Conservation (phyloP, 2,329 filamentous ascomycete species). For the Coleophoma eucalyptorum region DNA sequence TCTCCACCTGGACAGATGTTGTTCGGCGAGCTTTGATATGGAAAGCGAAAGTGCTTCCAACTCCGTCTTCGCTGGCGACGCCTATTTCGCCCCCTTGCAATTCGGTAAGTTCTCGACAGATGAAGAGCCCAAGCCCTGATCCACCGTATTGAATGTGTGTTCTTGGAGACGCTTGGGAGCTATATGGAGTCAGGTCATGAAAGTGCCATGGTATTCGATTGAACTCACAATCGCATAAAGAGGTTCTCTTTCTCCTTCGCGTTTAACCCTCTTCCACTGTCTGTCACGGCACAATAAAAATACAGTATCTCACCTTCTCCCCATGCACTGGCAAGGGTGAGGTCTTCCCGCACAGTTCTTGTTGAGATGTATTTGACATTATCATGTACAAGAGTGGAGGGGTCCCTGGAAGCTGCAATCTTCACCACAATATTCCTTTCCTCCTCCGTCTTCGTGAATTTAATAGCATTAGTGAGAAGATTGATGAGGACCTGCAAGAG, state of each 20-base stretch:
- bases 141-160: conserved; percentile 53
- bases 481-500: conserved; percentile 75
- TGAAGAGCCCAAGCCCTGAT: conserved; percentile 60
- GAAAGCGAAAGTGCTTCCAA: conserved; percentile 60
- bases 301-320: conserved; percentile 20
- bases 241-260: conserved; percentile 47
- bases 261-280: conserved; percentile 61
- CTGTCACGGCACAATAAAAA: conserved; percentile 51
- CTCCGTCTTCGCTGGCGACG: conserved; percentile 52
- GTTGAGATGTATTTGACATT: not conserved
- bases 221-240: conserved; percentile 52
- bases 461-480: conserved; percentile 63
- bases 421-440: conserved; percentile 49
- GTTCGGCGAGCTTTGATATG: conserved; percentile 46
- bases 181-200: conserved; percentile 26
- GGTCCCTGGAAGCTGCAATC: conserved; percentile 33
- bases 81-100: conserved; percentile 64
- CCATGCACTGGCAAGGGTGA: not conserved
- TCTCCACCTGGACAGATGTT: not conserved
- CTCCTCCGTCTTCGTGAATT: conserved; percentile 57
- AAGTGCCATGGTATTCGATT: conserved; percentile 60
- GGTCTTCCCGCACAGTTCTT: not conserved
- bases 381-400: not conserved
- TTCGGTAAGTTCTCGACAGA: conserved; percentile 59
- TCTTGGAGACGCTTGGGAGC: not conserved